Evolutionary conservation across 1,139 yeast genomes (phyloP).

Genomic region (Yamadazyma dendronema): DNA sequence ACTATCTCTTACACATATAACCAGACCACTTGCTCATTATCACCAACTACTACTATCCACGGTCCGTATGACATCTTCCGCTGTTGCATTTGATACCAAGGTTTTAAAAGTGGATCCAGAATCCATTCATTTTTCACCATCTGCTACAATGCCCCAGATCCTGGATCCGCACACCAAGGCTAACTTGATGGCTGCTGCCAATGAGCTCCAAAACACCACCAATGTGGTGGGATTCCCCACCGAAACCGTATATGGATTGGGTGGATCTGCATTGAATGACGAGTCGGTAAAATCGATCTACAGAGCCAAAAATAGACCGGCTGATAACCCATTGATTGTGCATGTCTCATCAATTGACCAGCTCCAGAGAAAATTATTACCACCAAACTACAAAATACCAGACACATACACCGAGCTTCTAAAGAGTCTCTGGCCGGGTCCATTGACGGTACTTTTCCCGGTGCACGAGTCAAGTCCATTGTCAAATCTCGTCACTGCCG

Average conservation of each 20-base stretch:
- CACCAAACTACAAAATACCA: constrained; percentile 56
- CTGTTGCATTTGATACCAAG: constrained; percentile 18
- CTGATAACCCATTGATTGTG: constrained; percentile 90
- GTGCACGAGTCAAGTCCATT: constrained; percentile 51
- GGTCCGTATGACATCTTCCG: not conserved
- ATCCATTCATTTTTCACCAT: constrained; percentile 24
- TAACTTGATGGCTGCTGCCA: constrained; percentile 58
- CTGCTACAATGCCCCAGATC: constrained; percentile 37
- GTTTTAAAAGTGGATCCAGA: constrained; percentile 32
- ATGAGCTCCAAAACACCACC: constrained; percentile 46
- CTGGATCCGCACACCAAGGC: constrained; percentile 48
- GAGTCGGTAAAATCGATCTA: constrained; percentile 75
- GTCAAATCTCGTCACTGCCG: constrained; percentile 77
- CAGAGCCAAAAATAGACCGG: constrained; percentile 86
- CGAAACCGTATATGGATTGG: constrained; percentile 94
- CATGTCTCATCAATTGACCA: constrained; percentile 82
- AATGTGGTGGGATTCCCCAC: constrained; percentile 91
- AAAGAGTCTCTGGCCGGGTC: constrained; percentile 90
- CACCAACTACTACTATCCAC: not conserved
- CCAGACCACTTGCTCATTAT: not conserved
- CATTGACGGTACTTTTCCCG: constrained; percentile 83
- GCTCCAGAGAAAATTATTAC: constrained; percentile 54
- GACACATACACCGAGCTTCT: constrained; percentile 60
- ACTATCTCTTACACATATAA: not conserved
- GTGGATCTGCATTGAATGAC: constrained; percentile 79